phyloP scores from a whole-genome alignment of 2,329 filamentous ascomycete species.

The Eutypa lata region DNA sequence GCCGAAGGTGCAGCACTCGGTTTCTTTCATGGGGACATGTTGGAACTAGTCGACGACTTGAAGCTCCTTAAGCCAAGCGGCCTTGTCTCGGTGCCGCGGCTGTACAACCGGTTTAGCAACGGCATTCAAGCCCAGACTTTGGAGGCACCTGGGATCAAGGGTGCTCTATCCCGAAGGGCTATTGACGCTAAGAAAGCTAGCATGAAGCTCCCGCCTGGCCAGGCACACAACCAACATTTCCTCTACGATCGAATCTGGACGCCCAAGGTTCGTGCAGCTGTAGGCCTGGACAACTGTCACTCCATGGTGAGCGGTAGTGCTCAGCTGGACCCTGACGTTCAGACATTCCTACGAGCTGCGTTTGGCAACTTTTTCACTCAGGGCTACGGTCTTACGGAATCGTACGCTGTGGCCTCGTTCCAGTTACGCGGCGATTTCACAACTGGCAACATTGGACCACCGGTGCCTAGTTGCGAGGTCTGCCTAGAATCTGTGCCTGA shows the following conservation, averaged over 20 bases:
- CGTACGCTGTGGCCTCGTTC: conserved; percentile 72
- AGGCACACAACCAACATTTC: conserved; percentile 75
- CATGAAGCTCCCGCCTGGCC: conserved; percentile 67
- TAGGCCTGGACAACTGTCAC: conserved; percentile 72
- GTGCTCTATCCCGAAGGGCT: conserved; percentile 75
- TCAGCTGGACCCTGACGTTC: conserved; percentile 82
- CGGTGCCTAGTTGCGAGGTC: conserved; percentile 65
- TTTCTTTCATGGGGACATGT: conserved; percentile 90
- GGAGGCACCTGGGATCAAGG: conserved; percentile 75
- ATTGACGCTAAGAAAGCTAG: conserved; percentile 76
- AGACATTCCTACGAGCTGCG: conserved; percentile 82
- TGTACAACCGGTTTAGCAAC: conserved; percentile 86
- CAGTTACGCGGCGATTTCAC: conserved; percentile 71
- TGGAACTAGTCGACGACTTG: conserved; percentile 84
- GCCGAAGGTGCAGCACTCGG: conserved; percentile 73
- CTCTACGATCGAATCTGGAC: conserved; percentile 88
- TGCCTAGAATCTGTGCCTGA: conserved; percentile 87
- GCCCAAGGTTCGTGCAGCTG: conserved; percentile 76
- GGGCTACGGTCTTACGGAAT: conserved; percentile 92
- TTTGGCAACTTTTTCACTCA: conserved; percentile 78
- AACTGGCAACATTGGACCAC: conserved; percentile 76
- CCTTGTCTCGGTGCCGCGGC: conserved; percentile 84
- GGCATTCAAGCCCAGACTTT: conserved; percentile 78
- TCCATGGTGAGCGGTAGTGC: conserved; percentile 86
- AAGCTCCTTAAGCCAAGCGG: conserved; percentile 79